Evolutionary conservation across 2,329 filamentous ascomycete genomes (phyloP).

Genomic region (Nakataea oryzae): DNA sequence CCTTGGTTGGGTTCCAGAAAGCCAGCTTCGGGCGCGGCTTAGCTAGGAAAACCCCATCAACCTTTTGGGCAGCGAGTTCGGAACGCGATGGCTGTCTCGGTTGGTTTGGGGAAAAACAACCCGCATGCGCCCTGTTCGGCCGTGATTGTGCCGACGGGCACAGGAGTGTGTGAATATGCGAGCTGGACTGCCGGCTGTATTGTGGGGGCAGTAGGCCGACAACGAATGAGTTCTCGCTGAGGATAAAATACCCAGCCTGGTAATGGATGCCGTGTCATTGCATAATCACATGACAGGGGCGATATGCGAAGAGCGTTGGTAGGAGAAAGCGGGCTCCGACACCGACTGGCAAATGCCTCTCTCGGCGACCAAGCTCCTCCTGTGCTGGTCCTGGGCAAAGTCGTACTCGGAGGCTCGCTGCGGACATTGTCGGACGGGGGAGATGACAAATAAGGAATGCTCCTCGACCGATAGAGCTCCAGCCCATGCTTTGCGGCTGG

Average conservation of each 20-base stretch:
- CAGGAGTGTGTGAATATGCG: neutral
- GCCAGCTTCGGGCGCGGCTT: no score
- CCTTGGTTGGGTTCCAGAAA: neutral
- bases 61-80: neutral
- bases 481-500: no score
- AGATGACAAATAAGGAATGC: neutral
- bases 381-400: neutral
- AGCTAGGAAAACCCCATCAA: neutral
- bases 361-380: no score
- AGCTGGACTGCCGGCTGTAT: neutral
- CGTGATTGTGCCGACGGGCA: no score
- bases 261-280: neutral
- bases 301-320: neutral
- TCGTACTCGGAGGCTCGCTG: no score
- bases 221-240: neutral
- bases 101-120: neutral
- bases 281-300: neutral
- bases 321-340: neutral
- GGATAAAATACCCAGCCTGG: neutral
- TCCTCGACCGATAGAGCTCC: neutral
- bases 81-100: neutral
- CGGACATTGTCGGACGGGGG: neutral
- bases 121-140: neutral
- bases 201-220: neutral
- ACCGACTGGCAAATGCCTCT: no score